Conservation (phyloP, 2,329 filamentous ascomycete genomes). For the Penicillium sp. region DNA sequence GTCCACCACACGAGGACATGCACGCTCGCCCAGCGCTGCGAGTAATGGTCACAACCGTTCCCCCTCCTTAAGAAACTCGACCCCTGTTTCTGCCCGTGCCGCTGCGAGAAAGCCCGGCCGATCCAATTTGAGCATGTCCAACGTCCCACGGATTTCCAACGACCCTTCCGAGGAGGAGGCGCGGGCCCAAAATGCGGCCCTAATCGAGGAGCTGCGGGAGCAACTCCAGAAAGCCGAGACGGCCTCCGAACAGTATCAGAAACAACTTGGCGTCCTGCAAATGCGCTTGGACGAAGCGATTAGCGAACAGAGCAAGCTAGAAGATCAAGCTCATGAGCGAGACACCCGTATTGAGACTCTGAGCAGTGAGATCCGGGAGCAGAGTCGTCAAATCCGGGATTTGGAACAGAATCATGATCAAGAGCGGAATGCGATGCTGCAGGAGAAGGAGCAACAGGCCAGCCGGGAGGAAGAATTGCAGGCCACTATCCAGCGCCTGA, state of each 20-base stretch:
- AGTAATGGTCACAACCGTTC: slow-evolving; percentile 56
- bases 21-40: slow-evolving; percentile 53
- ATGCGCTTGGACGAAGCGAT: slow-evolving; percentile 80
- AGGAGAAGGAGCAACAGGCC: slow-evolving; percentile 86
- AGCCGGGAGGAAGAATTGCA: slow-evolving; percentile 89
- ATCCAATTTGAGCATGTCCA: slow-evolving; percentile 45
- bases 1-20: slow-evolving; percentile 37
- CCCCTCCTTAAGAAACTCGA: slow-evolving; percentile 60
- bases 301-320: slow-evolving; percentile 79
- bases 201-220: slow-evolving; percentile 81
- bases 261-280: slow-evolving; percentile 82
- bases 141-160: slow-evolving; percentile 46
- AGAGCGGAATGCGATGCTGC: slow-evolving; percentile 80
- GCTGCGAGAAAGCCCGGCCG: slow-evolving; percentile 61
- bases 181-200: slow-evolving; percentile 74
- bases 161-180: slow-evolving; percentile 67
- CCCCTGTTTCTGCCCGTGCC: slow-evolving; percentile 69
- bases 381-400: slow-evolving; percentile 79
- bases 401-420: slow-evolving; percentile 91
- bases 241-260: slow-evolving; percentile 74
- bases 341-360: slow-evolving; percentile 80
- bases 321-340: slow-evolving; percentile 83
- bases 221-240: slow-evolving; percentile 78
- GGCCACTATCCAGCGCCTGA: slow-evolving; percentile 82
- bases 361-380: slow-evolving; percentile 81